Evolutionary conservation across 768 basidiomycete genomes (phyloP), one percentile per base, ranked within the genome.

Genomic region (Dendrothele bispora): DNA sequence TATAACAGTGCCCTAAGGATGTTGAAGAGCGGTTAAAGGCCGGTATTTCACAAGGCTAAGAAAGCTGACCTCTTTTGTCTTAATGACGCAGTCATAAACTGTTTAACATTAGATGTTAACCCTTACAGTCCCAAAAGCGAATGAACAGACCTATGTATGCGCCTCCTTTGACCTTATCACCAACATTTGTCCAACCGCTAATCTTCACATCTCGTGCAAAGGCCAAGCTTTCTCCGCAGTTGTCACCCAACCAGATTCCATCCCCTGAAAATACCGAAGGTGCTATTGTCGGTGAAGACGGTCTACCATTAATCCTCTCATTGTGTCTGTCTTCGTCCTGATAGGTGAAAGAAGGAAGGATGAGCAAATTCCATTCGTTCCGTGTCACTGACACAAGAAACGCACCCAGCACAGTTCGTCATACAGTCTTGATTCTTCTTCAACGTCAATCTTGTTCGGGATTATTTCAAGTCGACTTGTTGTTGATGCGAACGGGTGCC

Each of bases 41-140:
- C 48, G 26, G 40, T 40, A 39, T 14, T 58, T 39, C 39, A 48
- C 17, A 18, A 47, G 24, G 18, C 40, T 25, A 26, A n/a, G 27
- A 17, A 43, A 12, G 34, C 63, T 1, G 25, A 70, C 73, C 69
- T 85, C 83, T 61, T 80, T 83, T 0, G 84, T 87, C 22, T 70
- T 77, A 43, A 89, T 82, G 7, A 74, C 81, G 55, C 83, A 84
- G 52, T 88, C 85, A 56, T 86, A 88, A 8, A 86, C 86, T 77
- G 46, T 5, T 22, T 8, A 20, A 20, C 10, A 25, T 40, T 18
- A 29, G n/a, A 18, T 6, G 38, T 40, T 20, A 17, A 36, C 12
- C 17, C 11, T 37, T 14, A 38, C 26, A 39, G 18, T 15, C 11
- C 5, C 56, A 46, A 46, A 18, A 34, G 30, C 15, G 11, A 37